A percentile compares a stretch with the other conserved stretches of the same genome.
phyloP scores from a whole-genome alignment of 352 stramenopile species.

The Phytophthora kernoviae region DNA sequence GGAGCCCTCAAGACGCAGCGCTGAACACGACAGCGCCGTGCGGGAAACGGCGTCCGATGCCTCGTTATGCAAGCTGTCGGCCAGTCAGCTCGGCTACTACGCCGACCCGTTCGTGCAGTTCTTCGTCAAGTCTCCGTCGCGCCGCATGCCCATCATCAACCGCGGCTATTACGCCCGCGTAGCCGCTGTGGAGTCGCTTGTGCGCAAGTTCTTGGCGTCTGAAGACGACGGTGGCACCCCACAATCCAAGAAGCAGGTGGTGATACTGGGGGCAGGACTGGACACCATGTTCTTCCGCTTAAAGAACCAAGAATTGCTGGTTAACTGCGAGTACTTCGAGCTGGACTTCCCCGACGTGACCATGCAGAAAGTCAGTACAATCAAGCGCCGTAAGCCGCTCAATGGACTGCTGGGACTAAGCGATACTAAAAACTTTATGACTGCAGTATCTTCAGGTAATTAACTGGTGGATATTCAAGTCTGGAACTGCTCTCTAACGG shows the following conservation, averaged over 20 bases:
- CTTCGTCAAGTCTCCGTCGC: conserved; percentile 84
- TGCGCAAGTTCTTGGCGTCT: conserved; percentile 64
- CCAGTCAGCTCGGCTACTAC: conserved; percentile 76
- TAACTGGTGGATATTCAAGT: background rate
- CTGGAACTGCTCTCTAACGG: background rate
- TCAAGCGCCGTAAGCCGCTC: conserved; percentile 70
- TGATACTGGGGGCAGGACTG: conserved; percentile 80
- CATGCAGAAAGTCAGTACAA: conserved; percentile 79
- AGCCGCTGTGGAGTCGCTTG: conserved; percentile 66
- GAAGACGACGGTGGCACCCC: background rate
- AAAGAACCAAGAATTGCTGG: conserved; percentile 38
- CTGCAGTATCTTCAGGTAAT: conserved; percentile 52
- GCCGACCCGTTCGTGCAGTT: conserved; percentile 77
- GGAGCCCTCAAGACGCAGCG: conserved; percentile 9
- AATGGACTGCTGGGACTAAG: conserved; percentile 47
- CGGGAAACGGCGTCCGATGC: conserved; percentile 84
- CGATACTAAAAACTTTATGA: conserved; percentile 47
- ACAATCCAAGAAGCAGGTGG: conserved; percentile 62
- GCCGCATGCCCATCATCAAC: conserved; percentile 90
- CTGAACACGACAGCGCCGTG: conserved; percentile 71
- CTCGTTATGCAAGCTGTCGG: conserved; percentile 88
- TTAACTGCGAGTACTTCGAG: conserved; percentile 81
- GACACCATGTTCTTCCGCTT: conserved; percentile 89
- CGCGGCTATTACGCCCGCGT: conserved; percentile 89
- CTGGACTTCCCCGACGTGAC: conserved; percentile 85